phyloP scores from a whole-genome alignment of 352 stramenopile species.

The Globisporangium carolinianum region DNA sequence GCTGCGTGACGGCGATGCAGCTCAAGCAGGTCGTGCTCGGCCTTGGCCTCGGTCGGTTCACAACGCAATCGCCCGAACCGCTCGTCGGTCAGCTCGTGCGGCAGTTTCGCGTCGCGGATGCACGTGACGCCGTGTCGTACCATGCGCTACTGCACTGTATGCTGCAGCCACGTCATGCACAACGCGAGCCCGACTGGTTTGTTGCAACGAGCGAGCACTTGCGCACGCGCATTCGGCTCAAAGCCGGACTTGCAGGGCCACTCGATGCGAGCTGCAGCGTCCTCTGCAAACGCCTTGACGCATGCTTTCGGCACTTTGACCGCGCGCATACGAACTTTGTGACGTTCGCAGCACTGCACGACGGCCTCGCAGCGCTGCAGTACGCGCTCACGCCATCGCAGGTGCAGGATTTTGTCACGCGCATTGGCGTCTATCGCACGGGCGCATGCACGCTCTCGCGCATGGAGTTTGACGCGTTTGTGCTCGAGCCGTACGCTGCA shows the following conservation, averaged over 20 bases:
- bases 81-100: constrained; percentile 48
- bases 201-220: constrained; percentile 27
- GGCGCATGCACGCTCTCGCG: constrained; percentile 33
- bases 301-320: constrained; percentile 65
- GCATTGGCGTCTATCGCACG: constrained; percentile 41
- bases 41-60: constrained; percentile 22
- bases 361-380: constrained; percentile 36
- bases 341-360: constrained; percentile 20
- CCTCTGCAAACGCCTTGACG: constrained; percentile 31
- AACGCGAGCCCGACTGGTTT: constrained; percentile 15
- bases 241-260: constrained; percentile 22
- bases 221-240: constrained; percentile 32
- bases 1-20: constrained; percentile 31
- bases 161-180: neutral
- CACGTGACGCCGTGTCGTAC: constrained; percentile 34
- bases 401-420: constrained; percentile 24
- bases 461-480: constrained; percentile 78
- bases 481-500: constrained; percentile 44
- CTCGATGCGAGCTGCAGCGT: constrained; percentile 19
- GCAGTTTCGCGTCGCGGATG: constrained; percentile 28
- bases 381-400: constrained; percentile 32
- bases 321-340: constrained; percentile 45
- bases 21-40: constrained; percentile 49
- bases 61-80: constrained; percentile 19
- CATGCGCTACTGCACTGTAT: constrained; percentile 22